Conservation (phyloP, 2,329 filamentous ascomycete genomes). For the Rhynchosporium agropyri region DNA sequence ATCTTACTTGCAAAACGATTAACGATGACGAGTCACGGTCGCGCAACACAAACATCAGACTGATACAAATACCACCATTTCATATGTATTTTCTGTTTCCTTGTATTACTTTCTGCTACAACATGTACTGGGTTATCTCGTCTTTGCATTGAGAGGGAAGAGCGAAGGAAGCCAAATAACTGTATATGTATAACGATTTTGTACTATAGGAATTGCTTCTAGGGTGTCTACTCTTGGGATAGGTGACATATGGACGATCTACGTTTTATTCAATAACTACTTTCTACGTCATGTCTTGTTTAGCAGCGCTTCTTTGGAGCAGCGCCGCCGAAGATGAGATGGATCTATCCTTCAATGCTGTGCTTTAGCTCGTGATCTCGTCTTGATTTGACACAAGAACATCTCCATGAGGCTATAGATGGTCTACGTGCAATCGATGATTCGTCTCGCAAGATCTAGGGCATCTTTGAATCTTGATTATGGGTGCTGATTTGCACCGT, state of each 20-base stretch:
- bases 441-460: no score
- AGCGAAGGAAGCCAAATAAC: not conserved
- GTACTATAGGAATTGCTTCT: constrained; percentile 6
- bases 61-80: constrained; percentile 14
- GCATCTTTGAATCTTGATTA: no score
- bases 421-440: no score
- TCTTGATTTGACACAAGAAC: no score
- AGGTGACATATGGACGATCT: constrained; percentile 2
- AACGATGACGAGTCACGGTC: constrained; percentile 22
- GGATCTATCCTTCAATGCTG: no score
- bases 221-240: not conserved
- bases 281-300: not conserved
- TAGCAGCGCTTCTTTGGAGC: not conserved
- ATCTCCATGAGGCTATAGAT: no score
- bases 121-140: constrained; percentile 1
- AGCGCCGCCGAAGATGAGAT: not conserved
- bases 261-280: not conserved
- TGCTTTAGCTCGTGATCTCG: no score
- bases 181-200: constrained; percentile 9
- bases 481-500: no score
- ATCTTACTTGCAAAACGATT: constrained; percentile 15
- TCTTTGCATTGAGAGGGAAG: constrained; percentile 2
- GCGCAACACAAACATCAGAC: constrained; percentile 6
- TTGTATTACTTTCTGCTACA: not conserved
- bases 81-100: not conserved